Base-by-base conservation (phyloP, 495 filamentous ascomycete species). In the Aspergillus olivimuriae region DNA sequence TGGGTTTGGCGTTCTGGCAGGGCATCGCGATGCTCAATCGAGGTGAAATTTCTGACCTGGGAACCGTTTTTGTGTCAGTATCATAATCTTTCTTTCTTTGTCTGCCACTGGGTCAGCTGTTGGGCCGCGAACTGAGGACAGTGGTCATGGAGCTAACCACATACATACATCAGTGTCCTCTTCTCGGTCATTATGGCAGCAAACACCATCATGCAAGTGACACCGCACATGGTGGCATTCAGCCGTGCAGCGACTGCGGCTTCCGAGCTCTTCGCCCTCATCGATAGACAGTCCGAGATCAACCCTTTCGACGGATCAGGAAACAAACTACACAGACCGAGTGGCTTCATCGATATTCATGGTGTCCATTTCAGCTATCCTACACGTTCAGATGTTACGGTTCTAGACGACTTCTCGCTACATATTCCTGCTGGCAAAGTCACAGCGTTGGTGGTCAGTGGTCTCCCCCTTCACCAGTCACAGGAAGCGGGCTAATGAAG, bases 31-130 rank as follows among this genome's bases (percentile, higher is more conserved):
- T 91, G 51, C 88, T 92, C 82, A 66, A 73, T 2, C 57, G 80
- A 37, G 88, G 87, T 36, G 62, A 73, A 18, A 87, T 91, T 37
- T 67, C 89, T 10, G 87, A 92, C 52, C 81, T 83, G 60, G 85
- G 85, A 32, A 80, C 70, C 7, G 83, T 88, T 49, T 70, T 49
- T 36, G 34, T 36, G 42, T 62, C 4, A 18, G 37, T 24, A 2
- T 81, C 35, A 81, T 2, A 8, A 8, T 2, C 18, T 14, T 17
- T 16, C 30, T 4, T 8, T 7, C 16, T 9, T 3, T 12, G 1
- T 5, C 8, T 5, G 15, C 18, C 4, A 18, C n/a, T 16, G 5
- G 10, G n/a, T n/a, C n/a, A n/a, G n/a, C n/a, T n/a, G n/a, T n/a
- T n/a, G n/a, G n/a, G n/a, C n/a, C n/a, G n/a, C n/a, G n/a, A n/a